phyloP scores from a whole-genome alignment of 169 alveolate species.

The Cryptosporidium muris region DNA sequence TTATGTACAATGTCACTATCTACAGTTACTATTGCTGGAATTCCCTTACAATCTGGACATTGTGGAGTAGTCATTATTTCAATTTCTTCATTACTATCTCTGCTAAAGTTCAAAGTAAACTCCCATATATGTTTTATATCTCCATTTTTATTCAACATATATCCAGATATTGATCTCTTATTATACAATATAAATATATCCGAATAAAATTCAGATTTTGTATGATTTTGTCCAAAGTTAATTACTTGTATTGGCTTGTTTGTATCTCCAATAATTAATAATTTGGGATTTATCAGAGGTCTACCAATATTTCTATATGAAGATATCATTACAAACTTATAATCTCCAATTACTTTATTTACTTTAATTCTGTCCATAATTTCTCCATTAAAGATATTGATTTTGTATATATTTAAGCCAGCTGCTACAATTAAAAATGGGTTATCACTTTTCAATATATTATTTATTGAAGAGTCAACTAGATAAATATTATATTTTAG shows the following conservation, averaged over 20 bases:
- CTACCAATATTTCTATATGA: background rate
- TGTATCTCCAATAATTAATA: slow-evolving; percentile 8
- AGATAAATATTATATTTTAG: no score
- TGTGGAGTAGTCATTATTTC: slow-evolving; percentile 10
- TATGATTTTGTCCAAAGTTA: no score
- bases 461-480: no score
- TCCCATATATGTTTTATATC: slow-evolving; percentile 1
- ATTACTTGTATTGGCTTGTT: background rate
- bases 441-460: no score
- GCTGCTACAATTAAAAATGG: slow-evolving; percentile 1
- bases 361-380: slow-evolving; percentile 18
- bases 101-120: background rate
- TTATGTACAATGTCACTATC: slow-evolving; percentile 32
- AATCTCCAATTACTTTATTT: background rate
- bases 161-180: no score
- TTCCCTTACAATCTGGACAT: slow-evolving; percentile 16
- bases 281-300: slow-evolving; percentile 6
- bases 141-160: no score
- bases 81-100: slow-evolving; percentile 16
- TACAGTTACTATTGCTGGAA: slow-evolving; percentile 45
- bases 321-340: background rate
- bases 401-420: slow-evolving; percentile 9
- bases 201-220: no score
- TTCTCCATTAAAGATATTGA: slow-evolving; percentile 22
- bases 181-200: no score